These are phyloP conservation scores for Chlorella variabilis DNA, from an alignment of 163 green algal genomes.

Conservation along the genomic window DNA sequence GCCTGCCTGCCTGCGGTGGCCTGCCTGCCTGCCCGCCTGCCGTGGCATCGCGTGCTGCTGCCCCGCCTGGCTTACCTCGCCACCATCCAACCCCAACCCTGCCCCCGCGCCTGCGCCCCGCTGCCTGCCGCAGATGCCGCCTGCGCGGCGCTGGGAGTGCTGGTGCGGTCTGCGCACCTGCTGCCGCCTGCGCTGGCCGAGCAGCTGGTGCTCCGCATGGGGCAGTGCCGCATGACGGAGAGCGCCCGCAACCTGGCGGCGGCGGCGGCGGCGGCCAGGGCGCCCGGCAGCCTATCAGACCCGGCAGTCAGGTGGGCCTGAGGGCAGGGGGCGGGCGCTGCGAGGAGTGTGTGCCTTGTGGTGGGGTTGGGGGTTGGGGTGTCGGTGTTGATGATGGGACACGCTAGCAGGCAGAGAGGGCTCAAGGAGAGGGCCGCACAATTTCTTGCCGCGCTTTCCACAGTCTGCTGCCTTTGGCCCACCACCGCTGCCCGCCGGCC, in stretches of 20 bases:
- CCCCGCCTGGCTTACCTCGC: too few relatives aligned
- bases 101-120: background rate
- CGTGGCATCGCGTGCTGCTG: too few relatives aligned
- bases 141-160: slow-evolving; percentile 42
- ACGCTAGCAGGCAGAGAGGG: too few relatives aligned
- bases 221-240: slow-evolving; percentile 50
- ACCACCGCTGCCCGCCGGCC: too few relatives aligned
- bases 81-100: background rate
- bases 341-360: too few relatives aligned
- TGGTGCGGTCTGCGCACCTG: slow-evolving; percentile 40
- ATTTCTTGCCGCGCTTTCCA: too few relatives aligned
- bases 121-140: slow-evolving; percentile 48
- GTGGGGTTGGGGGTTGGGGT: too few relatives aligned
- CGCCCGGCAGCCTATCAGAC: slow-evolving; percentile 11
- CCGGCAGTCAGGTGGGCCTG: slow-evolving; percentile 8
- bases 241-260: slow-evolving; percentile 38
- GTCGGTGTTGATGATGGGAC: too few relatives aligned
- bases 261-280: slow-evolving; percentile 15
- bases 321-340: too few relatives aligned
- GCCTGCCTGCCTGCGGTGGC: background rate
- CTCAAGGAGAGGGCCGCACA: too few relatives aligned
- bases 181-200: slow-evolving; percentile 36
- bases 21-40: too few relatives aligned
- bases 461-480: too few relatives aligned
- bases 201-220: slow-evolving; percentile 45